A percentile compares a stretch with the other conserved stretches of the same genome.
These are phyloP conservation scores for Stephanodiscus triporus DNA, from an alignment of 108 stramenopile species.

Conservation along the genomic window DNA sequence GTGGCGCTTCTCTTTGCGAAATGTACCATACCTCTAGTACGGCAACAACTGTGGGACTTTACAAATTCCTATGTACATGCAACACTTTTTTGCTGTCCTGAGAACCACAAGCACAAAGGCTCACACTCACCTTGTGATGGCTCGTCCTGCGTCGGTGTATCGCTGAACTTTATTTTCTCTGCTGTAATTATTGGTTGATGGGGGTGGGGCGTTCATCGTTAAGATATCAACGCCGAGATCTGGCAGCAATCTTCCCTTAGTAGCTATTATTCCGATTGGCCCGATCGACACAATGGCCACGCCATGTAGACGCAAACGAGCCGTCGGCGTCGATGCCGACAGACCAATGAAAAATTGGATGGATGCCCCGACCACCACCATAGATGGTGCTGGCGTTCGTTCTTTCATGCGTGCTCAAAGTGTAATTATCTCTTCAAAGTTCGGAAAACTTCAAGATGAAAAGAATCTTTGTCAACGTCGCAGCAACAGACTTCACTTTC, in stretches of 20 bases:
- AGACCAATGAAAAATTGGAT: neutral
- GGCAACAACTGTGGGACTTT: too few species aligned
- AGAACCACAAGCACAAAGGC: too few species aligned
- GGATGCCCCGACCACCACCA: neutral
- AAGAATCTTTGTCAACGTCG: neutral
- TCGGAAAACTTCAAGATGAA: neutral
- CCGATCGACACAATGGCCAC: neutral
- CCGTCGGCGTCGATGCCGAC: neutral
- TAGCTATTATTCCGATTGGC: neutral
- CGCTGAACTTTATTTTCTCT: neutral
- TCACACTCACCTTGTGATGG: neutral
- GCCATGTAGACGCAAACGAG: slow-evolving; percentile 1
- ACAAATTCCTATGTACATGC: neutral
- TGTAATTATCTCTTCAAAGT: neutral
- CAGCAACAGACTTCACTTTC: neutral
- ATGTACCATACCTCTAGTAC: too few species aligned
- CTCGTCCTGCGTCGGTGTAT: neutral
- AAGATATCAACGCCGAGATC: neutral
- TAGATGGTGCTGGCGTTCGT: neutral
- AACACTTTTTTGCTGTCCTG: too few species aligned
- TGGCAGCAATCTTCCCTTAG: too few species aligned
- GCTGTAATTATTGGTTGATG: neutral
- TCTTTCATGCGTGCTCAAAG: neutral
- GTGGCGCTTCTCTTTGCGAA: too few species aligned
- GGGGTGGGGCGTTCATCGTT: neutral